These are phyloP conservation scores for Macrolepiota fuliginosa DNA, from an alignment of 768 basidiomycete species.

Conservation along the genomic window DNA sequence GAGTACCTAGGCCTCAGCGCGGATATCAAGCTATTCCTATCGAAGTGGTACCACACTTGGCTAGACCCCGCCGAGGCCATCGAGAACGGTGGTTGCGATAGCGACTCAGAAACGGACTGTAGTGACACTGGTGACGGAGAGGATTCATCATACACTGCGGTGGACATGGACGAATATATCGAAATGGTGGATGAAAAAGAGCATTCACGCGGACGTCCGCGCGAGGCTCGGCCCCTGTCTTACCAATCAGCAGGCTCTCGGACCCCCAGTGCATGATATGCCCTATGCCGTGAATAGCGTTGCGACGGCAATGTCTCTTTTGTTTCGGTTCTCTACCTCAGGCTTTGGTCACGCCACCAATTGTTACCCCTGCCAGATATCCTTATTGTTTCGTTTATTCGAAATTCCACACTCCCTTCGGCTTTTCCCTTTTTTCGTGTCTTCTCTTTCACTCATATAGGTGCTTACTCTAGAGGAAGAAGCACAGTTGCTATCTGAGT, in stretches of 20 bases:
- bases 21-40: slow-evolving; percentile 76
- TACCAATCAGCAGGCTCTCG: slow-evolving; percentile 22
- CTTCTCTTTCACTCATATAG: background rate
- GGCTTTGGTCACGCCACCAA: slow-evolving; percentile 1
- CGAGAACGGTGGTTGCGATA: slow-evolving; percentile 27
- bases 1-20: slow-evolving; percentile 80
- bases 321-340: slow-evolving; percentile 1
- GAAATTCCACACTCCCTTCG: slow-evolving; percentile 6
- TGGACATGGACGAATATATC: slow-evolving; percentile 35
- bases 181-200: slow-evolving; percentile 20
- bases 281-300: slow-evolving; percentile 1
- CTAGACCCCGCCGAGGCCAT: slow-evolving; percentile 35
- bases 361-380: background rate
- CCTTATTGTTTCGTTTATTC: slow-evolving; percentile 10
- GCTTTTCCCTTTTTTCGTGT: background rate
- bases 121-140: slow-evolving; percentile 33
- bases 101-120: slow-evolving; percentile 36
- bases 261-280: slow-evolving; percentile 2
- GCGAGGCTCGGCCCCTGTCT: slow-evolving; percentile 33
- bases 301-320: background rate
- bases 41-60: slow-evolving; percentile 73
- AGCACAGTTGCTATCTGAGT: slow-evolving; percentile 44
- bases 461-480: slow-evolving; percentile 22
- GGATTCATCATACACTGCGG: slow-evolving; percentile 32
- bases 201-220: slow-evolving; percentile 11